Conservation (phyloP, 2,329 filamentous ascomycete species). For the Lasiodiplodia sp. region DNA sequence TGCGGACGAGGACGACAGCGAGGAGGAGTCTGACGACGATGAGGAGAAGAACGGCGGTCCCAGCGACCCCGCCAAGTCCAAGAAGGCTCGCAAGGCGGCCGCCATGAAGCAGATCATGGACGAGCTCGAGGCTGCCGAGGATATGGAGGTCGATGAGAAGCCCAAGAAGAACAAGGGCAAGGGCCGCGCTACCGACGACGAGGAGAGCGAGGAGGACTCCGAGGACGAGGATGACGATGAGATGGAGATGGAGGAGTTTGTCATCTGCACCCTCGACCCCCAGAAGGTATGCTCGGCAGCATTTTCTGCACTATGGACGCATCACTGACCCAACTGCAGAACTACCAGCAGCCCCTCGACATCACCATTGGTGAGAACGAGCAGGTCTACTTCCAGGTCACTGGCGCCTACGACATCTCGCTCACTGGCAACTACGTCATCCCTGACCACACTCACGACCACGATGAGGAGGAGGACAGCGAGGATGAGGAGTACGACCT, state of each 20-base stretch:
- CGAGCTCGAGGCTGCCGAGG: constrained; percentile 72
- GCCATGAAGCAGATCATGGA: constrained; percentile 80
- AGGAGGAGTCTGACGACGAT: constrained; percentile 54
- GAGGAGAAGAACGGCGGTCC: constrained; percentile 86
- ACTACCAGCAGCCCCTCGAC: constrained; percentile 94
- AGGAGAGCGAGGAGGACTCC: constrained; percentile 74
- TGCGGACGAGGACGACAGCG: constrained; percentile 48
- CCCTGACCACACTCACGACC: constrained; percentile 65
- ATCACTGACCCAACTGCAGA: constrained; percentile 59
- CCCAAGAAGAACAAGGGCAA: constrained; percentile 66
- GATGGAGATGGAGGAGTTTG: constrained; percentile 81
- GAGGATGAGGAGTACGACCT: constrained; percentile 79
- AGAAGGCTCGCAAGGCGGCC: constrained; percentile 82
- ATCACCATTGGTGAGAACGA: constrained; percentile 90
- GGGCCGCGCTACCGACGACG: constrained; percentile 67
- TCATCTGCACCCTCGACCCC: constrained; percentile 94
- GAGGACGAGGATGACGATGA: constrained; percentile 59
- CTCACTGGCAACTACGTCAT: constrained; percentile 97
- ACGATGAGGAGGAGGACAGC: constrained; percentile 60
- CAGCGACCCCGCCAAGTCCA: constrained; percentile 87
- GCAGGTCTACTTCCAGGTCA: constrained; percentile 89
- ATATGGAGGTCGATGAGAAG: constrained; percentile 73
- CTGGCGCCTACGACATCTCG: constrained; percentile 87
- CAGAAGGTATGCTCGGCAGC: constrained; percentile 71
- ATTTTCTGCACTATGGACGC: neutral